These are phyloP conservation scores for Metschnikowia cerradonensis DNA, from an alignment of 805 yeast genomes.

Conservation along the genomic window DNA sequence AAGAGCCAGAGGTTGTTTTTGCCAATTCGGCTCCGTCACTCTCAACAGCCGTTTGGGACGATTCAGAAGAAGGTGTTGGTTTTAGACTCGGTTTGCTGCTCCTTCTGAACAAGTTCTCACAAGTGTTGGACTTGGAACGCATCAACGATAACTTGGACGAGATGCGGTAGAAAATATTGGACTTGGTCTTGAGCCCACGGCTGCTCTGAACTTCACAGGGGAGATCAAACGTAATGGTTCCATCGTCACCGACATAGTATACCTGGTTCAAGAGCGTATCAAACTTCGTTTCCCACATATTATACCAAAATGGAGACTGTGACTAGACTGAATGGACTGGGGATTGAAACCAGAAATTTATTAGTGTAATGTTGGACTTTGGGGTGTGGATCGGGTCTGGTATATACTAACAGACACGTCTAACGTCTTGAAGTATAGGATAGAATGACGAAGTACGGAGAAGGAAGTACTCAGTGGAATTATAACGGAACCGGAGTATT, in stretches of 20 bases:
- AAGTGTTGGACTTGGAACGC: conserved; percentile 8
- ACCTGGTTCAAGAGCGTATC: conserved; percentile 16
- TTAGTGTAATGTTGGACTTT: too few relatives aligned
- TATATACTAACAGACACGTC: too few relatives aligned
- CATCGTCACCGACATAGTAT: conserved; percentile 14
- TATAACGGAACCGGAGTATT: too few relatives aligned
- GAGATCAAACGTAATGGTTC: conserved; percentile 15
- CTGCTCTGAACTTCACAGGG: conserved; percentile 18
- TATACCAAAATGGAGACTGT: not conserved
- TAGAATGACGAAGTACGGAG: too few relatives aligned
- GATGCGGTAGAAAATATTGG: conserved; percentile 8
- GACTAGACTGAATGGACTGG: too few relatives aligned
- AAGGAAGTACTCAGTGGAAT: too few relatives aligned
- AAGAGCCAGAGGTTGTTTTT: not conserved
- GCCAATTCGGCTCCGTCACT: not conserved
- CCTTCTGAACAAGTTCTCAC: not conserved
- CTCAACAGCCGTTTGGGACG: not conserved
- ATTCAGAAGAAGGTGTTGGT: not conserved
- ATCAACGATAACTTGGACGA: conserved; percentile 12
- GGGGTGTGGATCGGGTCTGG: too few relatives aligned
- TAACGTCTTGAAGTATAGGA: too few relatives aligned
- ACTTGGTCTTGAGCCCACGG: not conserved
- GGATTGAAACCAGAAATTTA: too few relatives aligned
- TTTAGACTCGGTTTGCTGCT: not conserved
- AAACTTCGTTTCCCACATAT: conserved; percentile 15